These are phyloP conservation scores for Pigoraptor vietnamica DNA, from an alignment of 78 protist genomes.

Conservation along the genomic window DNA sequence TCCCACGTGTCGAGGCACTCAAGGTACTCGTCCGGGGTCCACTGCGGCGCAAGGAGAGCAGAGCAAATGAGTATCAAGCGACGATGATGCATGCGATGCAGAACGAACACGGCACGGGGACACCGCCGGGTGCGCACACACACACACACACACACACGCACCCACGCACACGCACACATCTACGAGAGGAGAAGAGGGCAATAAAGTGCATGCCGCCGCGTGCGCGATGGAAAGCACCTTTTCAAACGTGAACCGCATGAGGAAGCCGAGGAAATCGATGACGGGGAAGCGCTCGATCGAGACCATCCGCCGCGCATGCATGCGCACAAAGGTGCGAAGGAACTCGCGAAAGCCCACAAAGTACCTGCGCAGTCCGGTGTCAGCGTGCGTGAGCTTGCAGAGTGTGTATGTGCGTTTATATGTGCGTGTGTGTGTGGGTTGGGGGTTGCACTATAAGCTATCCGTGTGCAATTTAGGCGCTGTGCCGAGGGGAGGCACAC, in stretches of 20 bases:
- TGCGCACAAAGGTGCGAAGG: background rate
- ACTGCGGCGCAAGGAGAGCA: background rate
- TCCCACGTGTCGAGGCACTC: background rate
- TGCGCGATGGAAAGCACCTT: background rate
- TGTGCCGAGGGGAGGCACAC: too few species aligned
- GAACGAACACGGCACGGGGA: background rate
- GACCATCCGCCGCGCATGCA: background rate
- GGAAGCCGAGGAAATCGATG: background rate
- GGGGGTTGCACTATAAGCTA: too few species aligned
- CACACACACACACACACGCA: background rate
- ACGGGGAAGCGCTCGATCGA: background rate
- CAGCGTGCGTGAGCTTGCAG: background rate
- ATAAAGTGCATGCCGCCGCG: background rate
- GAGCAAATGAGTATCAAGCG: background rate
- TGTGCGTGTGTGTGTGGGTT: background rate
- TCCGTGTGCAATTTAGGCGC: too few species aligned
- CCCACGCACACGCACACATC: background rate
- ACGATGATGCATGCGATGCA: background rate
- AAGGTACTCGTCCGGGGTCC: background rate
- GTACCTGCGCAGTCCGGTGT: too few species aligned
- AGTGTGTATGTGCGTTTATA: background rate
- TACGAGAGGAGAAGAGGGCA: background rate
- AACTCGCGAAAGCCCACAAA: too few species aligned
- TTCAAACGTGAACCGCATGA: background rate
- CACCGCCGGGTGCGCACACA: too few species aligned